Conservation (phyloP, 345 rosid genomes). For the Syzygium grande region DNA sequence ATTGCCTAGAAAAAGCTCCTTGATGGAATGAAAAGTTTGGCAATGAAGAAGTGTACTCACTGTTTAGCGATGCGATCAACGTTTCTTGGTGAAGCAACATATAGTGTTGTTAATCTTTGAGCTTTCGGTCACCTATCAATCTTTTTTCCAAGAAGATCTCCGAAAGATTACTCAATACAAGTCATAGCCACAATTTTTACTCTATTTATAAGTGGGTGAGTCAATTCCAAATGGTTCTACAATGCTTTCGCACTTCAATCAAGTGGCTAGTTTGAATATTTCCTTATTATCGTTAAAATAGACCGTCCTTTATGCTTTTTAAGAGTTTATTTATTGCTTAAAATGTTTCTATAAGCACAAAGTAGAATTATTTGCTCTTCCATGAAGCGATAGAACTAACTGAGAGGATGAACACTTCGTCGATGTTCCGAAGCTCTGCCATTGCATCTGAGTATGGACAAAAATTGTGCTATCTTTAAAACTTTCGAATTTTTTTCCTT, state of each 20-base stretch:
- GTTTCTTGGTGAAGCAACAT: not conserved
- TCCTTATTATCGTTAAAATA: not conserved
- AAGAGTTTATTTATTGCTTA: not conserved
- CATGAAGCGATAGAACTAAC: not conserved
- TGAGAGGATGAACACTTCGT: not conserved
- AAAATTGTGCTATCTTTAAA: not conserved
- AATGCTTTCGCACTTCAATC: not conserved
- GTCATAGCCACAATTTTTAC: not conserved
- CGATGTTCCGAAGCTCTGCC: not conserved
- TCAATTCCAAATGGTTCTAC: not conserved
- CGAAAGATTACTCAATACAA: not conserved
- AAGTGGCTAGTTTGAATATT: not conserved
- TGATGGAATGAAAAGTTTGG: no score
- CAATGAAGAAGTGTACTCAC: no score
- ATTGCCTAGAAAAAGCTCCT: no score
- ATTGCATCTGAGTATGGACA: not conserved
- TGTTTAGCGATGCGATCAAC: slow-evolving; percentile 6
- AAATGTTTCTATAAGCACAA: not conserved
- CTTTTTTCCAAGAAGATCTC: not conserved
- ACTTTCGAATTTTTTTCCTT: not conserved
- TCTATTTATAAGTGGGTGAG: no score
- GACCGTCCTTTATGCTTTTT: not conserved
- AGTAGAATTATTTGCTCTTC: not conserved
- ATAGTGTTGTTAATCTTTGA: not conserved
- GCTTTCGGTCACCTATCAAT: no score